Conservation (phyloP, 805 yeast genomes). For the Jamesozyma jinghongensis region DNA sequence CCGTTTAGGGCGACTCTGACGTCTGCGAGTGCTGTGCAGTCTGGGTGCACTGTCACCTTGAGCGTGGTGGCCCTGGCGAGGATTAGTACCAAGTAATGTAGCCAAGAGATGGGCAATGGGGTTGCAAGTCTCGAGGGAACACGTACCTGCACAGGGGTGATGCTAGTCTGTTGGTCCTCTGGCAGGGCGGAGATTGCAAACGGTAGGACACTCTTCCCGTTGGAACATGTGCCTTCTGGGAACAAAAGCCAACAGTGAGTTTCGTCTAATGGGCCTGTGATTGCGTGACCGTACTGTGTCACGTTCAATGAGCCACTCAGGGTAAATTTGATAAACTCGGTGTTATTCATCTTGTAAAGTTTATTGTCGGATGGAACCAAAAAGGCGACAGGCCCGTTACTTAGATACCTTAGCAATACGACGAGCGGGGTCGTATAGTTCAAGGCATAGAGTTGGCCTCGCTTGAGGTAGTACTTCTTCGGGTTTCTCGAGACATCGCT, state of each 20-base stretch:
- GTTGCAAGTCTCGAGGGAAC: slow-evolving; percentile 19
- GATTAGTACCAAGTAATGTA: no score
- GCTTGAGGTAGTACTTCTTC: slow-evolving; percentile 28
- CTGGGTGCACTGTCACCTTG: no score
- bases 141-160: slow-evolving; percentile 3
- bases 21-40: no score
- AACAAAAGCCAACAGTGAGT: slow-evolving; percentile 43
- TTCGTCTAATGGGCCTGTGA: slow-evolving; percentile 10
- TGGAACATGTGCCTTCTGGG: slow-evolving; percentile 79
- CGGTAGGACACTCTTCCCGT: slow-evolving; percentile 67
- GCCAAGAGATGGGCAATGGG: slow-evolving; percentile 16
- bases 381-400: slow-evolving; percentile 16
- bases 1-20: slow-evolving; percentile 30
- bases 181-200: slow-evolving; percentile 31
- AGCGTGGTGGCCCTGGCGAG: no score
- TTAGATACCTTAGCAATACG: slow-evolving; percentile 28
- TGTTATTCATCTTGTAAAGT: slow-evolving; percentile 11
- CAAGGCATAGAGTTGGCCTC: slow-evolving; percentile 36
- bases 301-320: slow-evolving; percentile 18
- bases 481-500: slow-evolving; percentile 18
- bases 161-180: slow-evolving; percentile 15
- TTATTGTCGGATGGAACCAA: slow-evolving; percentile 15
- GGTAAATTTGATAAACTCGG: slow-evolving; percentile 16
- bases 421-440: slow-evolving; percentile 44
- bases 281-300: slow-evolving; percentile 8